Evolutionary conservation across 345 rosid genomes (phyloP).

Genomic region (Eutrema japonicum): DNA sequence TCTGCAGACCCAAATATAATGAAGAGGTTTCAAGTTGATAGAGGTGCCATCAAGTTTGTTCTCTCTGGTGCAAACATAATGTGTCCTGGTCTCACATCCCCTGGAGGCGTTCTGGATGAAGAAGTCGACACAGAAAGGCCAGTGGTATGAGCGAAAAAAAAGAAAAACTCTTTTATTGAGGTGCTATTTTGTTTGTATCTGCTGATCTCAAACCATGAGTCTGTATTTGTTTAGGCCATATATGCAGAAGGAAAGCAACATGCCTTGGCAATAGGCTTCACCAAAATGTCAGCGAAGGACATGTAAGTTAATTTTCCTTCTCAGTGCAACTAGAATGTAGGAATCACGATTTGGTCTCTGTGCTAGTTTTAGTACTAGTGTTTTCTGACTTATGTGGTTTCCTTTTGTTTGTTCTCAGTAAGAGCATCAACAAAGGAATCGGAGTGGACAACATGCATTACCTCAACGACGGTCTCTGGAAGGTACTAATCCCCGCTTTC

Average conservation of each 20-base stretch:
- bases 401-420: conserved; percentile 53
- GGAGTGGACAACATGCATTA: conserved; percentile 99
- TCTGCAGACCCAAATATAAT: conserved; percentile 77
- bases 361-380: conserved; percentile 1
- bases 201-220: conserved; percentile 7
- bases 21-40: conserved; percentile 94
- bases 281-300: conserved; percentile 98
- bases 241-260: conserved; percentile 99
- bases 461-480: conserved; percentile 98
- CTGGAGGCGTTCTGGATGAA: conserved; percentile 91
- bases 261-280: conserved; percentile 97
- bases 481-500: conserved; percentile 52
- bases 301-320: conserved; percentile 62
- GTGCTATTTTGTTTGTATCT: conserved; percentile 13
- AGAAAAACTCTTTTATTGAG: not conserved
- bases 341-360: conserved; percentile 10
- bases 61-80: conserved; percentile 98
- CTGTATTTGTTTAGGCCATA: conserved; percentile 66
- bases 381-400: not conserved
- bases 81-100: conserved; percentile 99
- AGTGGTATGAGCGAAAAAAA: conserved; percentile 59
- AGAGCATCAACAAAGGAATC: conserved; percentile 88
- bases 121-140: conserved; percentile 93
- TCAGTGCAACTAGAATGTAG: not conserved
- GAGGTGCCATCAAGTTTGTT: conserved; percentile 96